Evolutionary conservation across 176 grass and related monocot species (phyloP), one percentile per base, ranked within the genome.

Genomic region (Stipa capillata): DNA sequence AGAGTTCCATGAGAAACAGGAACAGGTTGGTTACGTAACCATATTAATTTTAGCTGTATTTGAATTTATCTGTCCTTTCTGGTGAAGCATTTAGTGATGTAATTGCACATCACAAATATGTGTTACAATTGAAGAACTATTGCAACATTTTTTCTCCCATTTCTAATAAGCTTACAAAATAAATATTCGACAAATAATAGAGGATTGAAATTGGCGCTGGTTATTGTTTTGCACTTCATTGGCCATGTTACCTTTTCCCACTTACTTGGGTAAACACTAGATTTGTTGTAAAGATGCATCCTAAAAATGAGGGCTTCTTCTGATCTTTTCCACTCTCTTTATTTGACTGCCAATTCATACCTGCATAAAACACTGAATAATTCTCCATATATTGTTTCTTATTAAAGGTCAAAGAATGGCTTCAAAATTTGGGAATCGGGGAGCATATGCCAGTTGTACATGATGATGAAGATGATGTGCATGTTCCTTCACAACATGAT

Each of bases 341-440:
- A n/a, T n/a, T n/a, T n/a, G n/a, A n/a, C n/a, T n/a, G n/a, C n/a
- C n/a, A n/a, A n/a, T n/a, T n/a, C n/a, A n/a, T n/a, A n/a, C n/a
- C n/a, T 49, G 31, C 17, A 28, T 77, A 47, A 28, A 45, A 17
- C 4, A 62, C 6, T 76, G 37, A 56, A 69, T 28, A 59, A 29
- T 59, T 61, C 41, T 50, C 56, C 74, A 40, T 34, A 16, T 45
- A 62, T 16, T 62, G 59, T 49, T 71, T 73, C 62, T 74, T 24
- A 64, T 65, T 78, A 41, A 92, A 95, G 93, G 89, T 97, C 59
- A 97, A 90, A 88, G 90, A 97, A 86, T 97, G 93, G 90, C 76
- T 97, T 87, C 93, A 97, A 83, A 92, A n/a, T n/a, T n/a, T n/a
- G n/a, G n/a, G n/a, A n/a, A n/a, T n/a, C n/a, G n/a, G n/a, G n/a